A percentile compares a stretch with the other conserved stretches of the same genome.
Evolutionary conservation across 2,329 filamentous ascomycete genomes (phyloP).

Genomic region (Gyromitra esculenta): DNA sequence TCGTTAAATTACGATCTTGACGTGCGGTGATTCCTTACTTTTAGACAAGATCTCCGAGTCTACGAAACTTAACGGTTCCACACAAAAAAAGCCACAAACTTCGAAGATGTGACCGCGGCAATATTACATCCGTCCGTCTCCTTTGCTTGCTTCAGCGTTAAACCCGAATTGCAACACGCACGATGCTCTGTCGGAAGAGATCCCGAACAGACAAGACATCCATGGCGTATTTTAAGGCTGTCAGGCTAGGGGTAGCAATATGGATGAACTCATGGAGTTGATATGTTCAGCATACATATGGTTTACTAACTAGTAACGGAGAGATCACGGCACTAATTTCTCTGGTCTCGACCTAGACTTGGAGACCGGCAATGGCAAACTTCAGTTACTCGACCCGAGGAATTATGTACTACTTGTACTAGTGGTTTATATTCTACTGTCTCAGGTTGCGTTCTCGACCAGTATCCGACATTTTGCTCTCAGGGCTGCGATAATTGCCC

Average conservation of each 20-base stretch:
- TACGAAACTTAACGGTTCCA: constrained; percentile 26
- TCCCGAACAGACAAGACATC: constrained; percentile 3
- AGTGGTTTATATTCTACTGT: neutral
- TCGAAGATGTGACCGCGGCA: constrained; percentile 21
- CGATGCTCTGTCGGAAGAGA: constrained; percentile 1
- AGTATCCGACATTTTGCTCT: neutral
- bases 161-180: neutral
- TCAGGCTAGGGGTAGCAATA: neutral
- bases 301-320: neutral
- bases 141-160: constrained; percentile 13
- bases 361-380: neutral
- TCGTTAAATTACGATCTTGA: constrained; percentile 6
- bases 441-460: neutral
- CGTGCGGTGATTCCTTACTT: constrained; percentile 11
- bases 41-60: constrained; percentile 6
- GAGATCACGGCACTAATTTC: constrained; percentile 8
- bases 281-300: neutral
- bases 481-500: neutral
- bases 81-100: constrained; percentile 23
- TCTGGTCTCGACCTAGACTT: neutral
- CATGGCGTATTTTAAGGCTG: neutral
- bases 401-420: neutral
- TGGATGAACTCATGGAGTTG: neutral
- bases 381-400: neutral
- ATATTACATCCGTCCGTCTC: constrained; percentile 15